Evolutionary conservation across 202 grass and related monocot species (phyloP).

Genomic region (Zizania palustris): DNA sequence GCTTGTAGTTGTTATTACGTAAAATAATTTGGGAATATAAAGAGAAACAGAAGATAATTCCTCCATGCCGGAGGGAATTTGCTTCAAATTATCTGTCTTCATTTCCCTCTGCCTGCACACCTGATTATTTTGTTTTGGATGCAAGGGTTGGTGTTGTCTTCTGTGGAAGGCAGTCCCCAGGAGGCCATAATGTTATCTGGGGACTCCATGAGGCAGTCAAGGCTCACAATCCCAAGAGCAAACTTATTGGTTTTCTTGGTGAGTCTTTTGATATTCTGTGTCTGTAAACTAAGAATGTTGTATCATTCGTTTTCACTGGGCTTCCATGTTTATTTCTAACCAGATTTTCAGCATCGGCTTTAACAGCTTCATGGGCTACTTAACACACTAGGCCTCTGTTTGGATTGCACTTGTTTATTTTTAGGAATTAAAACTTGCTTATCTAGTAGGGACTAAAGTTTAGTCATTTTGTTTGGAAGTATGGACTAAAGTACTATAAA

Average conservation of each 20-base stretch:
- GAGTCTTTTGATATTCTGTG: slow-evolving; percentile 21
- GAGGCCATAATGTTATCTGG: slow-evolving; percentile 98
- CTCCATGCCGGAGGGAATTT: neutral
- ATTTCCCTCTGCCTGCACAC: neutral
- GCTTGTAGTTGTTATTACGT: neutral
- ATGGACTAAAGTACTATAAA: no score
- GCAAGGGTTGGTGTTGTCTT: slow-evolving; percentile 93
- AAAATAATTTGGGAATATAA: neutral
- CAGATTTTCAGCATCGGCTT: neutral
- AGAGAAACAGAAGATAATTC: neutral
- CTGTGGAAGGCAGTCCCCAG: slow-evolving; percentile 94
- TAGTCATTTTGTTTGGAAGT: no score
- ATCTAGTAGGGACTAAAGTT: no score
- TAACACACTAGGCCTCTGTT: neutral
- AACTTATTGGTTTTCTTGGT: slow-evolving; percentile 94
- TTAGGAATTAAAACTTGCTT: no score
- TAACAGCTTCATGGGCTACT: neutral
- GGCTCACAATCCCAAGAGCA: slow-evolving; percentile 85
- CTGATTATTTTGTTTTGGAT: slow-evolving; percentile 30
- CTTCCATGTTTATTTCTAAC: neutral
- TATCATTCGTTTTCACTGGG: neutral
- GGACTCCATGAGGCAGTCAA: slow-evolving; percentile 92
- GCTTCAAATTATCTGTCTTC: neutral
- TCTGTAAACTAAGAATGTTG: neutral
- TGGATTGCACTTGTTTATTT: no score